phyloP scores from a whole-genome alignment of 2,329 filamentous ascomycete genomes.

The Paramyrothecium sp. region DNA sequence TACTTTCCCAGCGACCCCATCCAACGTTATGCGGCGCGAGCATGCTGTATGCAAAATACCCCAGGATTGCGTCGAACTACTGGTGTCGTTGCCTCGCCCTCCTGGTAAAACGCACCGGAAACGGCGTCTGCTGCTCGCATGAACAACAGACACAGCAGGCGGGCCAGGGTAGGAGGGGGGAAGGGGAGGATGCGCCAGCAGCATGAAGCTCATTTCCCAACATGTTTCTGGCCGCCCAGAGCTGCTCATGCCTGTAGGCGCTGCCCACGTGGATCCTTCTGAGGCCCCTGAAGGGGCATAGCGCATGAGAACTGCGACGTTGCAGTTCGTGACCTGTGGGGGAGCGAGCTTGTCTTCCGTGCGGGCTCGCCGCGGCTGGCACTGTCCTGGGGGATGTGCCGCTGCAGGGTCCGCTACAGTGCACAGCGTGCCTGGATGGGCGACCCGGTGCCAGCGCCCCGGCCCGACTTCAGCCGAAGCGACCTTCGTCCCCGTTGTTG shows the following conservation, averaged over 20 bases:
- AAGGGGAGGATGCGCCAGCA: not conserved
- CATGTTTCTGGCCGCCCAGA: not conserved
- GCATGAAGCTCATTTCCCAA: not conserved
- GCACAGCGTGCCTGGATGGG: no score
- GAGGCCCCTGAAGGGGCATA: not conserved
- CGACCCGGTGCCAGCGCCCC: not conserved
- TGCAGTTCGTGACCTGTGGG: not conserved
- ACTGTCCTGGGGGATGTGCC: no score
- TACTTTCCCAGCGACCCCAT: no score
- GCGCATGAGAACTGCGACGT: not conserved
- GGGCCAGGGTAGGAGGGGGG: not conserved
- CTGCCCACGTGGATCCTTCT: not conserved
- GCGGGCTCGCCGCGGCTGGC: no score
- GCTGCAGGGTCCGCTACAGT: no score
- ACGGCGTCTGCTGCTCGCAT: not conserved
- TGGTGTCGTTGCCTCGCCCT: not conserved
- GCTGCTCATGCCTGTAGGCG: not conserved
- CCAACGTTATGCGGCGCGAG: no score
- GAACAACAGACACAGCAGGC: not conserved
- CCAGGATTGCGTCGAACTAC: no score
- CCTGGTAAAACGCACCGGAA: not conserved
- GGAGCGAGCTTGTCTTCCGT: not conserved
- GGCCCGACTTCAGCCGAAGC: slow-evolving; percentile 3
- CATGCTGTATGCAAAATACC: no score
- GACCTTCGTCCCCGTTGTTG: not conserved